A percentile compares a stretch with the other conserved stretches of the same genome.
Evolutionary conservation across 805 yeast species (phyloP).

Genomic region (Grigorovia transvaalensis): DNA sequence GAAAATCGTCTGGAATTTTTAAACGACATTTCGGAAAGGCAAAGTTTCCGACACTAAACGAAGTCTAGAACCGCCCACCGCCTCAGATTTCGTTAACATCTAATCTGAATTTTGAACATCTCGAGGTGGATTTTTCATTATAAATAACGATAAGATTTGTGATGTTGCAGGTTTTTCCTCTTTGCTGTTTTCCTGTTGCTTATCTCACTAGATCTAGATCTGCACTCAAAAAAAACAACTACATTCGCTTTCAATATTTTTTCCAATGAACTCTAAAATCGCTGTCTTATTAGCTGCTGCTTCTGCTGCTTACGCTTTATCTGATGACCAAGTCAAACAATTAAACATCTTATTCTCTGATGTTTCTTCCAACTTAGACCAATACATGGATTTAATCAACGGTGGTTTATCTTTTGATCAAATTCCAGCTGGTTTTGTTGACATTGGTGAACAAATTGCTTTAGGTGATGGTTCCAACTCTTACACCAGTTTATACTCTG

Average conservation of each 20-base stretch:
- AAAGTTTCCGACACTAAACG: not conserved
- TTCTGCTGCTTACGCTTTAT: conserved; percentile 11
- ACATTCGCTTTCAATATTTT: conserved; percentile 7
- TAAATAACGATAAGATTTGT: not conserved
- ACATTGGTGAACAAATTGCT: conserved; percentile 16
- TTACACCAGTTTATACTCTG: conserved; percentile 26
- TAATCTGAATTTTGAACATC: not conserved
- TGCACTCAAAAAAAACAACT: not conserved
- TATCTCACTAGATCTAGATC: not conserved
- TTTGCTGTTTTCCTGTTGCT: not conserved
- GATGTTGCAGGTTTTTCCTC: not conserved
- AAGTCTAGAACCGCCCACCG: not conserved
- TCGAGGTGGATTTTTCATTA: not conserved
- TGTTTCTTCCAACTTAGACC: conserved; percentile 10
- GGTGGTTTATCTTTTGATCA: conserved; percentile 9
- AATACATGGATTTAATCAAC: conserved; percentile 11
- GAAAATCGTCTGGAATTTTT: not conserved
- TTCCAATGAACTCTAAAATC: conserved; percentile 11
- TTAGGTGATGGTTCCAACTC: conserved; percentile 23
- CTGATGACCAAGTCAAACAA: conserved; percentile 15
- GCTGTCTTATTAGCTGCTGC: conserved; percentile 15
- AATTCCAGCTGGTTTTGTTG: conserved; percentile 17
- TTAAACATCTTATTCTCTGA: conserved; percentile 15
- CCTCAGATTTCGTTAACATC: not conserved
- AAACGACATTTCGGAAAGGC: not conserved